Evolutionary conservation across 768 basidiomycete species (phyloP).

Genomic region (Trametes meyenii): DNA sequence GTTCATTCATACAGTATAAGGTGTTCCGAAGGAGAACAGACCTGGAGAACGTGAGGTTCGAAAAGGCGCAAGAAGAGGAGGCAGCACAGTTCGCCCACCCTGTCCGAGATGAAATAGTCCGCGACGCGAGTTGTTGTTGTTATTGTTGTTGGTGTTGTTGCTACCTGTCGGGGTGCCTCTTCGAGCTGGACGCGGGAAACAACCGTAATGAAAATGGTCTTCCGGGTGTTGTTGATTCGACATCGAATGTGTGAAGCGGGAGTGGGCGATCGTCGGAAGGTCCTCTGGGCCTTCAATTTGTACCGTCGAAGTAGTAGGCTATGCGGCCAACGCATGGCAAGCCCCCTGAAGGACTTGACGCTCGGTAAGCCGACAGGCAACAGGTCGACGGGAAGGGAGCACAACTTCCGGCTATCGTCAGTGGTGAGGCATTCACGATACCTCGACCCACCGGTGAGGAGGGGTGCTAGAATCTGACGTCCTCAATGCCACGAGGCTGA

Average conservation of each 20-base stretch:
- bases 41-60: conserved; percentile 91
- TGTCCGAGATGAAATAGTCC: conserved; percentile 75
- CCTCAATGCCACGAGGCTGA: conserved; percentile 6
- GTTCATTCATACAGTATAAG: conserved; percentile 31
- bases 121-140: conserved; percentile 45
- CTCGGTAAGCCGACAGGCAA: conserved; percentile 11
- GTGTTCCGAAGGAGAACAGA: conserved; percentile 55
- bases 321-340: conserved; percentile 18
- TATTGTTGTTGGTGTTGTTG: conserved; percentile 28
- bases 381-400: conserved; percentile 3
- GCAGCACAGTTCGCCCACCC: conserved; percentile 89
- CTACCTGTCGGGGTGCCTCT: conserved; percentile 63
- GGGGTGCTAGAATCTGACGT: conserved; percentile 10
- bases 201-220: conserved; percentile 66
- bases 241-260: conserved; percentile 55
- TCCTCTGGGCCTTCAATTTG: conserved; percentile 27
- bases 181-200: conserved; percentile 57
- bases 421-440: conserved; percentile 10
- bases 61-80: conserved; percentile 83
- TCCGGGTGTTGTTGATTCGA: conserved; percentile 69
- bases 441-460: conserved; percentile 12
- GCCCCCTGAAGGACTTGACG: conserved; percentile 10
- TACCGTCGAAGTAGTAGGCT: conserved; percentile 15
- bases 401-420: conserved; percentile 1
- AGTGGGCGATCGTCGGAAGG: conserved; percentile 35